Base-by-base conservation (phyloP, 306 rosid genomes). In the Vicia villosa region DNA sequence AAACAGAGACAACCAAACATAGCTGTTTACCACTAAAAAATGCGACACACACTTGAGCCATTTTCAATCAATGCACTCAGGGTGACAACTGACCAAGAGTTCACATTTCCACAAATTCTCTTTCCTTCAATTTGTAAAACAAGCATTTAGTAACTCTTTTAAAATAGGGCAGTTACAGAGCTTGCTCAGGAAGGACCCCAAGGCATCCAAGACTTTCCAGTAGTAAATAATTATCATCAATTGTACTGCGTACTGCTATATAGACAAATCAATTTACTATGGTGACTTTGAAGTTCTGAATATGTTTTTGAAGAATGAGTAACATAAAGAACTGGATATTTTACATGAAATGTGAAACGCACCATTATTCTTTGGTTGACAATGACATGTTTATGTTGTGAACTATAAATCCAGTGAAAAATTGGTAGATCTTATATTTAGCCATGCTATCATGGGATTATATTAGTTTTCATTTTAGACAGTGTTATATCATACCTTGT, bases 361-460 rank as follows among this genome's bases (percentile, higher is more conserved):
- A 4, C 19, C 32, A 24, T 55, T 24, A 65, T 67, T 32, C 61
- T 17, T 67, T 22, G 72, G 58, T 28, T 32, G 37, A 5, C 37
- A 32, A 32, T 32, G 47, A 50, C 62, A 10, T 50, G n/a, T 47
- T 16, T 14, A 51, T 32, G 40, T 40, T 17, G 52, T 38, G 40
- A 61, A 60, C 15, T 36, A 34, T 49, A 20, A 30, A 37, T 30
- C 63, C 51, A 17, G 38, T 8, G 59, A 19, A n/a, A n/a, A 50
- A 50, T 37, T 26, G 26, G 19, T 76, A 24, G 52, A 57, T 75
- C 52, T 75, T 22, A 8, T 14, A 19, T 9, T 4, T 20, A 67
- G 12, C 38, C 24, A 8, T 59, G 42, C n/a, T 30, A 5, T 52
- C 20, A 38, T 55, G 8, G 32, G 20, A 46, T 30, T 8, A 74